Evolutionary conservation across 306 rosid species (phyloP).

Genomic region (Corylus americana): DNA sequence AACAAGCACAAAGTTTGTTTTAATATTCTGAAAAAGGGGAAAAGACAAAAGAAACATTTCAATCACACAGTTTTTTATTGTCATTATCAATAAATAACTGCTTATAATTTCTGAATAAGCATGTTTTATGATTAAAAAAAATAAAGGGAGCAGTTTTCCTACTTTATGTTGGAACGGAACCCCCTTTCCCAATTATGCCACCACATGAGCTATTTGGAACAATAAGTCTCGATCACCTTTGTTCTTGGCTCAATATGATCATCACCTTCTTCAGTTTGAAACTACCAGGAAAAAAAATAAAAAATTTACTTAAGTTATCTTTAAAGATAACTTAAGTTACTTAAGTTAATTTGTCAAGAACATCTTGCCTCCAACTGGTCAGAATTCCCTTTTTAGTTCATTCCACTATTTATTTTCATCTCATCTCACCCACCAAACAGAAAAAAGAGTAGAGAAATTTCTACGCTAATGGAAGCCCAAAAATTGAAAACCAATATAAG

Average conservation of each 20-base stretch:
- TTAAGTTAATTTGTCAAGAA: too few species aligned
- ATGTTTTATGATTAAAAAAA: neutral
- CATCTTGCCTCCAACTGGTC: too few species aligned
- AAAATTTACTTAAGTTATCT: too few species aligned
- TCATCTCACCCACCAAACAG: too few species aligned
- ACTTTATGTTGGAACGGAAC: slow-evolving; percentile 98
- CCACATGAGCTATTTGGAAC: slow-evolving; percentile 99
- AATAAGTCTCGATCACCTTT: slow-evolving; percentile 82
- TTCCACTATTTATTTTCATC: too few species aligned
- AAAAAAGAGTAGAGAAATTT: too few species aligned
- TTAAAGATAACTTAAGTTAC: too few species aligned
- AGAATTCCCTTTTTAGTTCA: too few species aligned
- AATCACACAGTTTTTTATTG: neutral
- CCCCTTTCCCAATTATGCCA: slow-evolving; percentile 99
- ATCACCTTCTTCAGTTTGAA: slow-evolving; percentile 78
- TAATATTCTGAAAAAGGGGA: neutral
- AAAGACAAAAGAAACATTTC: neutral
- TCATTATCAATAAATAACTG: neutral
- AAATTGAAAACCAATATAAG: too few species aligned
- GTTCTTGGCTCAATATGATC: slow-evolving; percentile 84
- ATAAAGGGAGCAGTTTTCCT: slow-evolving; percentile 30
- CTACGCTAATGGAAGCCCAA: too few species aligned
- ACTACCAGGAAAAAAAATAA: slow-evolving; percentile 44
- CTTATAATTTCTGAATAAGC: neutral
- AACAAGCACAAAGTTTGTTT: neutral